Base-by-base conservation (phyloP, 352 stramenopile species). In the Phytopythium ostracodes region DNA sequence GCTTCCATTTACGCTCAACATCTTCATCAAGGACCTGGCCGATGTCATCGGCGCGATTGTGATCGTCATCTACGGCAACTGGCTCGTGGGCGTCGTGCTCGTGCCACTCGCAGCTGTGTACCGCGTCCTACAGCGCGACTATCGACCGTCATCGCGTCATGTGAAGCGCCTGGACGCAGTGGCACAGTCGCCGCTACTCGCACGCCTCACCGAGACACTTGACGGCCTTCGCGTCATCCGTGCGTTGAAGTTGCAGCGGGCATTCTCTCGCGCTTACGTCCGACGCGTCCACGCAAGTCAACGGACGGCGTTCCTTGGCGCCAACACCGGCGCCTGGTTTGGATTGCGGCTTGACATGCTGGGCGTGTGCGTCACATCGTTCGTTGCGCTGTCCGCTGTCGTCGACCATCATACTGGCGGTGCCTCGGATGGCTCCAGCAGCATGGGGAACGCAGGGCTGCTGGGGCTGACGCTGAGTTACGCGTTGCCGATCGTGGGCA, bases 391-490 rank as follows among this genome's bases (percentile, higher is more conserved):
- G 14, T 89, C 91, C 40, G 87, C 88, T 9, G 87, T 96, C 10
- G 60, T 76, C 9, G 77, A 92, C 20, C 91, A 88, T 42, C 69
- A 89, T 11, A 2, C 83, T 67, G 22, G 75, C 9, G 18, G n/a
- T 1, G 35, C 24, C 27, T 25, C 24, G 8, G 40, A 38, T 24
- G 36, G 35, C 17, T 31, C 54, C 18, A 46, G 9, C 18, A 33
- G 72, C 6, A 57, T 51, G 2, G 73, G 96, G 25, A 85, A 86
- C 42, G 75, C 88, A 14, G 88, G 88, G 1, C 74, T 94, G 1
- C 63, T 96, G 1, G 91, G 90, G 1, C 72, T 98, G n/a, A 96
- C 89, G 25, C 76, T 98, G n/a, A 94, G 85, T 35, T 98, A 98
- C 52, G 84, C 91, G 15, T 69, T 96, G 22, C 88, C 89, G 1